phyloP scores from a whole-genome alignment of 2,329 filamentous ascomycete species.

The Fusarium sp. region DNA sequence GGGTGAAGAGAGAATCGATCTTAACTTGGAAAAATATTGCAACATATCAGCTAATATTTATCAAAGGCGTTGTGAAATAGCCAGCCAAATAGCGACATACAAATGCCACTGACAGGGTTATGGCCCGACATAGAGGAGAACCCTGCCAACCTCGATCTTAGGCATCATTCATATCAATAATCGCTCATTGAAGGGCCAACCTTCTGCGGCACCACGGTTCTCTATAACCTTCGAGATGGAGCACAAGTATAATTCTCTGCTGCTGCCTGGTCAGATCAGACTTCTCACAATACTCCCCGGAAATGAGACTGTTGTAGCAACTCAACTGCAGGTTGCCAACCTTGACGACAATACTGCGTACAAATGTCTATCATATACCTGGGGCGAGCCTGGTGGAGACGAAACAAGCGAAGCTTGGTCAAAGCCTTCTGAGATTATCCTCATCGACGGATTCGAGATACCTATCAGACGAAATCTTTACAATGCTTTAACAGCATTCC shows the following conservation, averaged over 20 bases:
- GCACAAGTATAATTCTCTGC: neutral
- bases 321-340: neutral
- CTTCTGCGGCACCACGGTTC: too few relatives aligned
- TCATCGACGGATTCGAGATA: neutral
- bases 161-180: neutral
- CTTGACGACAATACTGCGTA: neutral
- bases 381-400: neutral
- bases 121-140: neutral
- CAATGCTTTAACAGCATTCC: neutral
- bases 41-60: too few relatives aligned
- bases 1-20: neutral
- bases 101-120: neutral
- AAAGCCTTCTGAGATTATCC: neutral
- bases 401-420: neutral
- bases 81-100: too few relatives aligned
- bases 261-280: neutral
- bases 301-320: neutral
- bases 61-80: too few relatives aligned
- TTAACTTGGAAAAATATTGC: too few relatives aligned
- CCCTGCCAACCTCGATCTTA: neutral
- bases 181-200: neutral
- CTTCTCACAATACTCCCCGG: neutral
- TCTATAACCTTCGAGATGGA: neutral
- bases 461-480: neutral
- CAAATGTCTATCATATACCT: conserved; percentile 3